phyloP scores from a whole-genome alignment of 441 rosid genomes.

The Mallotus repandus region DNA sequence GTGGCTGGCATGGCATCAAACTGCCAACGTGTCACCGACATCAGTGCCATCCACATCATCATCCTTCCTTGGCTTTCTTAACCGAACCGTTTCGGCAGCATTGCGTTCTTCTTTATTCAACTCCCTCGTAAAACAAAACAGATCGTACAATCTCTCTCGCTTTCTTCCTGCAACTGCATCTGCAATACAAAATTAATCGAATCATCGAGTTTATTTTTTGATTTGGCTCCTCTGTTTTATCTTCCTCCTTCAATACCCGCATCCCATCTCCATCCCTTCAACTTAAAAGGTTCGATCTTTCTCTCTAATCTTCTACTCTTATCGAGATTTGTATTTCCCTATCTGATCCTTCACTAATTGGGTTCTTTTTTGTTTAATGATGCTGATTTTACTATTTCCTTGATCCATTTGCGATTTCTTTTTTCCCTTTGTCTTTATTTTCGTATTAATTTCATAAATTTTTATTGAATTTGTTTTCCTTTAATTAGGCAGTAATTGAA shows the following conservation, averaged over 20 bases:
- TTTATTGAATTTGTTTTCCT: slow-evolving; percentile 9
- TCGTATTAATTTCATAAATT: not conserved
- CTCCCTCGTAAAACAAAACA: not conserved
- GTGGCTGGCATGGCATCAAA: not conserved
- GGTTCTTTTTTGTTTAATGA: not conserved
- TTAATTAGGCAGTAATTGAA: slow-evolving; percentile 15
- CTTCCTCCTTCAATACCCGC: not conserved
- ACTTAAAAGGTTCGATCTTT: slow-evolving; percentile 19
- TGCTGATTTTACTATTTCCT: not conserved
- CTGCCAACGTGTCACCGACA: slow-evolving; percentile 13
- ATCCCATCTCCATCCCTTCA: not conserved
- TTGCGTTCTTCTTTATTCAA: not conserved
- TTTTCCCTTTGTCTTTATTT: not conserved
- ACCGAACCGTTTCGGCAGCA: not conserved
- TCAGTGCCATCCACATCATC: not conserved
- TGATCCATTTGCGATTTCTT: not conserved
- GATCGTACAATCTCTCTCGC: slow-evolving; percentile 4
- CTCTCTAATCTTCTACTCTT: not conserved
- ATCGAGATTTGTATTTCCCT: not conserved
- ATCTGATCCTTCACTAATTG: not conserved
- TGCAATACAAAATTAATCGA: too few species aligned
- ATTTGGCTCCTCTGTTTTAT: not conserved
- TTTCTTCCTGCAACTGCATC: too few species aligned
- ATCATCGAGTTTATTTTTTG: not conserved
- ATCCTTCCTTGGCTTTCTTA: not conserved